Percentiles rank a stretch among this genome's conserved stretches.
Evolutionary conservation across 148 eudicot genomes (phyloP).

Genomic region (Spergularia marina): DNA sequence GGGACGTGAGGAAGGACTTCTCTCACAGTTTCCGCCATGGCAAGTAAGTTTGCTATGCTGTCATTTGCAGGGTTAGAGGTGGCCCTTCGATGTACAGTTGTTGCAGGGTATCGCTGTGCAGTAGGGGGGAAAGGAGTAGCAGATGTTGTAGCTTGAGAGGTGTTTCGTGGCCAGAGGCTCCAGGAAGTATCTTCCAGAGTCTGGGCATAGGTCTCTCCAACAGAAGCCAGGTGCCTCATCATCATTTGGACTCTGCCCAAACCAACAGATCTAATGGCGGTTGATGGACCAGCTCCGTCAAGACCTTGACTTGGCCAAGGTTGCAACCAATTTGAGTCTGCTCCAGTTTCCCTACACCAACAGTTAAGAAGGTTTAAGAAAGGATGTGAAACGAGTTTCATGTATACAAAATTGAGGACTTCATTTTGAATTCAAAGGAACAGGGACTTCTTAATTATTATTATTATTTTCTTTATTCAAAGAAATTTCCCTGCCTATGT

Average conservation of each 20-base stretch:
- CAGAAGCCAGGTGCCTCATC: slow-evolving; percentile 97
- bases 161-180: slow-evolving; percentile 76
- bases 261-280: slow-evolving; percentile 53
- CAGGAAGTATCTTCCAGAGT: slow-evolving; percentile 84
- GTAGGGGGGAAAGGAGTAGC: slow-evolving; percentile 41
- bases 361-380: neutral
- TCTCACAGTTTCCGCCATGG: slow-evolving; percentile 95
- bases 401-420: neutral
- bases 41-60: slow-evolving; percentile 66
- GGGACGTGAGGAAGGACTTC: slow-evolving; percentile 98
- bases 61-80: slow-evolving; percentile 49
- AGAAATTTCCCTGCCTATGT: too few species aligned
- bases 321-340: slow-evolving; percentile 67
- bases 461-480: neutral
- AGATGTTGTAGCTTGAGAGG: slow-evolving; percentile 79
- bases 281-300: slow-evolving; percentile 93
- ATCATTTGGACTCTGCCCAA: slow-evolving; percentile 85
- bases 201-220: slow-evolving; percentile 91
- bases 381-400: neutral
- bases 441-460: neutral
- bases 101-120: slow-evolving; percentile 38
- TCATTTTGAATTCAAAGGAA: neutral
- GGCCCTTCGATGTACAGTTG: slow-evolving; percentile 48
- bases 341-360: slow-evolving; percentile 55
- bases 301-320: slow-evolving; percentile 59